Percentiles rank a stretch among this genome's conserved stretches.
Conservation (phyloP, 257 asterid species). For the Capsicum pubescens region DNA sequence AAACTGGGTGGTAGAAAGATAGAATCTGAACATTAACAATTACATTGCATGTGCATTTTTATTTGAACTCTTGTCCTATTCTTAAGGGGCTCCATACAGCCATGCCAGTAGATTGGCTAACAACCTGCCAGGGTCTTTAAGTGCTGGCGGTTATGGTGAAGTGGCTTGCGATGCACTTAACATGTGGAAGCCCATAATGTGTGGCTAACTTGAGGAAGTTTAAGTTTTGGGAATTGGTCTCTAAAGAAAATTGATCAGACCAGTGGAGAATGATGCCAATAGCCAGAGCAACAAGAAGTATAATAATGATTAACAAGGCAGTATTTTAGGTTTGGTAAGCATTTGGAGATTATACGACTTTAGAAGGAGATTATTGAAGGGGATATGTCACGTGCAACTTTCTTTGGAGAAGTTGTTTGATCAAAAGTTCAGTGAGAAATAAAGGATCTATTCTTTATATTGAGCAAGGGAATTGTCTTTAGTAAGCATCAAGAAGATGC, state of each 20-base stretch:
- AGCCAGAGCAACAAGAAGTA: neutral
- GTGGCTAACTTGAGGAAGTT: neutral
- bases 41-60: neutral
- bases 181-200: neutral
- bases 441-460: neutral
- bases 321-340: neutral
- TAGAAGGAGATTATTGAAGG: neutral
- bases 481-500: neutral
- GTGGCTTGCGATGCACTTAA: conserved; percentile 6
- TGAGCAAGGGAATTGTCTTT: neutral
- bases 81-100: neutral
- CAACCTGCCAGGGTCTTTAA: neutral
- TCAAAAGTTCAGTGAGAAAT: neutral
- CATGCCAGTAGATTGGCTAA: neutral
- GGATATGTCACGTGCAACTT: conserved; percentile 13
- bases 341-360: neutral
- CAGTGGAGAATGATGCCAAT: neutral
- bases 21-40: neutral
- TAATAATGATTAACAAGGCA: neutral
- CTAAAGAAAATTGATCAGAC: neutral
- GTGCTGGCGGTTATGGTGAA: neutral
- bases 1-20: neutral
- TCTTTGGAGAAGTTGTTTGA: neutral
- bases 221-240: neutral
- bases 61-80: neutral